Base-by-base conservation (phyloP, 1,139 yeast genomes). In the Yamadazyma atmosphaerica region DNA sequence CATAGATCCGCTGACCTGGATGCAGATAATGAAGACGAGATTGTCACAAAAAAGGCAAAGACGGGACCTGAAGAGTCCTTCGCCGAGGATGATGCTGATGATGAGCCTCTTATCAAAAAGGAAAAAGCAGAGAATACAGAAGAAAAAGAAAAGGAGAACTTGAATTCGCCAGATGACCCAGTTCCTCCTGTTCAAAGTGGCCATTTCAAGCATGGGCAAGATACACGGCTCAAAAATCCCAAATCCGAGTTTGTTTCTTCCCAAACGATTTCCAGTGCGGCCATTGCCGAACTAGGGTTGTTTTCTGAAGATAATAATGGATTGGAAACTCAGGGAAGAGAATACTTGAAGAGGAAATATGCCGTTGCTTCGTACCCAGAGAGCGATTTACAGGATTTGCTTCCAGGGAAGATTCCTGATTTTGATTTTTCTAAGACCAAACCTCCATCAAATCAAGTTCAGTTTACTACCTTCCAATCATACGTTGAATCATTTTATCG, bases 311-410 rank as follows among this genome's bases (percentile, higher is more conserved):
- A 74, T 32, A 61, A 79, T 31, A 72, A 77, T 43, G 77, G 77
- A 1, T 56, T 74, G 23, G 81, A 77, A 43, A 68, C 75, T 6
- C 79, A 74, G 36, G 89, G 88, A 7, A 83, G 80, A 40, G 95
- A 86, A 35, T 87, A 77, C 51, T 61, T 86, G 41, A 86, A 86
- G 56, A 75, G 73, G 49, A 85, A 84, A 56, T 88, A 83, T 52
- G 97, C 88, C 1, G 98, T 94, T 11, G 87, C 95, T 0, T 81
- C 92, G 13, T 92, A 83, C 56, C 99, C 99, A 0, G 79, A 81
- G 21, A 73, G 72, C 33, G 96, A 90, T 55, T 66, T 94, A 33
- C 73, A 79, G 49, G 85, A 82, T 39, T 61, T 85, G 45, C 69
- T 94, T 30, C 96, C 98, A 0, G 99, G 98, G 2, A 78, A 72